Base-by-base conservation (phyloP, 345 rosid species). In the Salix udensis region DNA sequence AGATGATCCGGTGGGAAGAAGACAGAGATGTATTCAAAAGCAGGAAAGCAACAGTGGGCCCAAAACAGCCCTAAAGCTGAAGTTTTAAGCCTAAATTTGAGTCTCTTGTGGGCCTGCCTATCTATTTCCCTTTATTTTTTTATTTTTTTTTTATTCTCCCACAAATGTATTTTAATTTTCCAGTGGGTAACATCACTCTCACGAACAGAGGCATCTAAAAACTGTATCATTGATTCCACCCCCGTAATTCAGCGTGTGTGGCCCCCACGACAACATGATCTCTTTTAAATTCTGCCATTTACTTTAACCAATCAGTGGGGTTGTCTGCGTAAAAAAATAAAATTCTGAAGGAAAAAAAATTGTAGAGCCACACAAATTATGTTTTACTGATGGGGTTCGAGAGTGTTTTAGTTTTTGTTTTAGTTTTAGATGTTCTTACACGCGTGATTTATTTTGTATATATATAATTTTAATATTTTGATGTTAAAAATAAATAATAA, bases 91-190 rank as follows among this genome's bases (percentile, higher is more conserved):
- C 65, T 65, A 39, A 76, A 67, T 23, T 28, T 30, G 13, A 26
- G 18, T 15, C 83, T 82, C 77, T 75, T 74, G 97, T 88, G 92
- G 94, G 88, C 85, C 94, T 73, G n/a, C n/a, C n/a, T n/a, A 3
- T 65, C 18, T 70, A 23, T 12, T 10, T 44, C 16, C 48, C 26
- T 39, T 64, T 77, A 36, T 31, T 64, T 28, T 37, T 24, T 46
- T 77, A n/a, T n/a, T n/a, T n/a, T n/a, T n/a, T n/a, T 28, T 68
- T 69, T 72, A 42, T 70, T 68, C 72, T 42, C 71, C 64, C 82
- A 81, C 76, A 52, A 26, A 9, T 24, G 58, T 72, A 26, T 62
- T 16, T 67, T 60, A 40, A 40, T 80, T 42, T 66, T 53, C 78
- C 58, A 37, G 48, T 61, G 78, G 62, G 44, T n/a, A n/a, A n/a